A percentile compares a stretch with the other conserved stretches of the same genome.
Evolutionary conservation across 2,329 filamentous ascomycete genomes (phyloP).

Genomic region (Xylariaceae sp.): DNA sequence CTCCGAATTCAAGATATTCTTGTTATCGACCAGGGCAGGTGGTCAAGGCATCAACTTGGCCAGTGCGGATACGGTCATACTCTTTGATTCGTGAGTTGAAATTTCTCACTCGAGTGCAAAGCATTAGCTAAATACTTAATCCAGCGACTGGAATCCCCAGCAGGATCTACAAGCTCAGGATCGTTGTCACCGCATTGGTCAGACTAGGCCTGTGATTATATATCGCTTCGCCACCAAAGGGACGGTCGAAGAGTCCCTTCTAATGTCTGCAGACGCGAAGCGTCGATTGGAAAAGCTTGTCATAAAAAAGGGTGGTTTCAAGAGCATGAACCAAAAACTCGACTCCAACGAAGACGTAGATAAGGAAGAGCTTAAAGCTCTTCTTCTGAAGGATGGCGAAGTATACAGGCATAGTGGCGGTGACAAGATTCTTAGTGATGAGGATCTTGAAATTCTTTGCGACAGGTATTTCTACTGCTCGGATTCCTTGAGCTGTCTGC

Average conservation of each 20-base stretch:
- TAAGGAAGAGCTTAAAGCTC: slow-evolving; percentile 56
- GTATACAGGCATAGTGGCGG: slow-evolving; percentile 57
- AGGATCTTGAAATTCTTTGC: slow-evolving; percentile 73
- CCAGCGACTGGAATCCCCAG: slow-evolving; percentile 84
- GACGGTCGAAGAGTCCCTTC: slow-evolving; percentile 83
- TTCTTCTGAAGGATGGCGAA: slow-evolving; percentile 69
- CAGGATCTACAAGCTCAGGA: slow-evolving; percentile 97
- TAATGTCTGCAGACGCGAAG: slow-evolving; percentile 87
- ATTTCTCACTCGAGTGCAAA: neutral
- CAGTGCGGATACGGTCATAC: slow-evolving; percentile 84
- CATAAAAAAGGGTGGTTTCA: slow-evolving; percentile 88
- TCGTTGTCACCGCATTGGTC: slow-evolving; percentile 89
- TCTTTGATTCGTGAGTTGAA: slow-evolving; percentile 64
- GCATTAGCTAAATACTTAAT: slow-evolving; percentile 10
- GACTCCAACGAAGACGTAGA: slow-evolving; percentile 51
- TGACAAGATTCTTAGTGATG: slow-evolving; percentile 65
- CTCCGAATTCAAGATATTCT: slow-evolving; percentile 67
- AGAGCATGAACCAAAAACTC: slow-evolving; percentile 61
- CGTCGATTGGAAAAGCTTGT: slow-evolving; percentile 89
- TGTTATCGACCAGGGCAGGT: slow-evolving; percentile 85
- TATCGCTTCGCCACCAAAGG: slow-evolving; percentile 91
- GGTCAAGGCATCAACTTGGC: slow-evolving; percentile 95
- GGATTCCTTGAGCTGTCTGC: neutral
- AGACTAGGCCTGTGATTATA: slow-evolving; percentile 85
- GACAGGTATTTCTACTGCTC: slow-evolving; percentile 51